phyloP scores from a whole-genome alignment of 2,329 filamentous ascomycete genomes.

The Rutstroemia sp. region DNA sequence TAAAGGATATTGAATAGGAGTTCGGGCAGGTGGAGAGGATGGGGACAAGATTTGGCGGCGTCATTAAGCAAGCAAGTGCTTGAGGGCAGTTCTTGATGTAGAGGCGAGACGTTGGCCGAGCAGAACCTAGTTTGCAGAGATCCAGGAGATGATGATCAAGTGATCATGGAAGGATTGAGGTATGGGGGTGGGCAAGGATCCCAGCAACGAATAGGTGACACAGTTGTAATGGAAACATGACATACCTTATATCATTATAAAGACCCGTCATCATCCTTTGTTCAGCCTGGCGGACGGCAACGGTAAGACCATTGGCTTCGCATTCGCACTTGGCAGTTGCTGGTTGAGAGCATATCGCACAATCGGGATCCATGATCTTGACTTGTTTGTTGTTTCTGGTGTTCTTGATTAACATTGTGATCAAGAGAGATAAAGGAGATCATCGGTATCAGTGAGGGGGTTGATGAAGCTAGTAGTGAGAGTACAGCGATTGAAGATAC shows the following conservation, averaged over 20 bases:
- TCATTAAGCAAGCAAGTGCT: too few relatives aligned
- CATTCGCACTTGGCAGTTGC: constrained; percentile 54
- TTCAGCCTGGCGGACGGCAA: constrained; percentile 57
- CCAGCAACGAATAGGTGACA: too few relatives aligned
- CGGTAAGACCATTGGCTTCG: constrained; percentile 57
- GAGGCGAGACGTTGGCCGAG: too few relatives aligned
- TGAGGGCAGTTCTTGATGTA: too few relatives aligned
- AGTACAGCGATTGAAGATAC: not conserved
- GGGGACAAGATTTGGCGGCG: constrained; percentile 1
- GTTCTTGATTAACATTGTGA: constrained; percentile 26
- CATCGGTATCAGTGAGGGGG: not conserved
- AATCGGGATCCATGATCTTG: constrained; percentile 62
- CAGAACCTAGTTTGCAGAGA: too few relatives aligned
- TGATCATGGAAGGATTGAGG: too few relatives aligned
- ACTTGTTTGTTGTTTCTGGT: constrained; percentile 30
- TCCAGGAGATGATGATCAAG: too few relatives aligned
- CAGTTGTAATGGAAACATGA: not conserved
- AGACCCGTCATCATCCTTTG: constrained; percentile 54
- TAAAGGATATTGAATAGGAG: not conserved
- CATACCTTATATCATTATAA: constrained; percentile 57
- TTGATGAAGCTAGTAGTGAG: not conserved
- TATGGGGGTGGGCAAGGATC: too few relatives aligned
- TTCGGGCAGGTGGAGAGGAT: too few relatives aligned
- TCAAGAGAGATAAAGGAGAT: not conserved
- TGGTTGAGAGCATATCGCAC: constrained; percentile 57